Percentiles rank a stretch among this genome's conserved stretches.
Evolutionary conservation across 2,329 filamentous ascomycete species (phyloP).

Genomic region (Dothideomycetidae sp.): DNA sequence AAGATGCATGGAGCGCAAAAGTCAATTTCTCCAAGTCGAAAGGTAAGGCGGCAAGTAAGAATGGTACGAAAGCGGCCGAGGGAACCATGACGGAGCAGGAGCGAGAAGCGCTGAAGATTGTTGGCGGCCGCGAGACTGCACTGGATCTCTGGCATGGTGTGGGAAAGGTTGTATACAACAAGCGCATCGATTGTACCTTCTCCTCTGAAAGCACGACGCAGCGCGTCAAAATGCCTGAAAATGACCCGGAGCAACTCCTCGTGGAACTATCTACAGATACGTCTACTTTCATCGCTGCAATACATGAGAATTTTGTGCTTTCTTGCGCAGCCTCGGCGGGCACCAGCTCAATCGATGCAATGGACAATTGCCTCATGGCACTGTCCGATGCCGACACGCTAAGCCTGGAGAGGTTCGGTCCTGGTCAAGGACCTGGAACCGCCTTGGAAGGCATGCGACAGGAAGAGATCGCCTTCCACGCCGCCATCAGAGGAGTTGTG

Average conservation of each 20-base stretch:
- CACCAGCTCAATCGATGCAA: slow-evolving; percentile 53
- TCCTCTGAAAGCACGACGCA: slow-evolving; percentile 10
- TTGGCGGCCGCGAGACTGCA: slow-evolving; percentile 77
- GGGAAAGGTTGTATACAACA: slow-evolving; percentile 94
- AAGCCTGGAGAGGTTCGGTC: slow-evolving; percentile 54
- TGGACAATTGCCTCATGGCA: slow-evolving; percentile 73
- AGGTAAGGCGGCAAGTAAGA: slow-evolving; percentile 26
- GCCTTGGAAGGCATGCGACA: slow-evolving; percentile 65
- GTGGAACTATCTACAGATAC: slow-evolving; percentile 90
- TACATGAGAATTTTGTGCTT: slow-evolving; percentile 85
- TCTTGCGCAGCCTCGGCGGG: slow-evolving; percentile 57
- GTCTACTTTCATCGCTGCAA: slow-evolving; percentile 72
- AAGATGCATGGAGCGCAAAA: slow-evolving; percentile 60
- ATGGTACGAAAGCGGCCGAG: slow-evolving; percentile 39
- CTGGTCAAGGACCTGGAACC: slow-evolving; percentile 31
- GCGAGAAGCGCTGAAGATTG: slow-evolving; percentile 60
- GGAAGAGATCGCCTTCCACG: slow-evolving; percentile 87
- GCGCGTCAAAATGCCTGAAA: slow-evolving; percentile 31
- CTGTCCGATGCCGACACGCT: slow-evolving; percentile 82
- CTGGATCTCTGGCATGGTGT: slow-evolving; percentile 93
- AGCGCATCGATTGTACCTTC: slow-evolving; percentile 47
- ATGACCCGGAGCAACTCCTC: slow-evolving; percentile 53
- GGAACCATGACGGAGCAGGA: slow-evolving; percentile 60
- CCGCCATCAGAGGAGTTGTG: slow-evolving; percentile 71
- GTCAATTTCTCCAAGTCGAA: slow-evolving; percentile 57